Evolutionary conservation across 73 alveolate species (phyloP), one percentile per base, ranked within the genome.

Genomic region (Paramecium biaurelia): DNA sequence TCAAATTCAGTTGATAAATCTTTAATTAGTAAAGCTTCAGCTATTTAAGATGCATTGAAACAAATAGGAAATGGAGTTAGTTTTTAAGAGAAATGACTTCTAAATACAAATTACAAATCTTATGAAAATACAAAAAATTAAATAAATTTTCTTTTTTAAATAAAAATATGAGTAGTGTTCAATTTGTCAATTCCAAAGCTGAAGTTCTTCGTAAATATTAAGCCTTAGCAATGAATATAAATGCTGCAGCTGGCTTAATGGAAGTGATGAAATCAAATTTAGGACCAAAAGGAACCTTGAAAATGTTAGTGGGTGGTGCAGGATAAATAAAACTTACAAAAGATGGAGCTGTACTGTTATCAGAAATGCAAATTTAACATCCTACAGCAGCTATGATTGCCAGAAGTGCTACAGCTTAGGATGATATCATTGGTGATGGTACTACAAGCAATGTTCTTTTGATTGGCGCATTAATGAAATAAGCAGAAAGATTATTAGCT

Each of bases 381-480:
- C 99, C 99, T 1, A 97, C 99, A n/a, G 99, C 99, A 67, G 99
- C 98, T 76, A 97, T 97, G 99, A 96, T 97, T 63, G 99, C 99
- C 10, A 95, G 99, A 92, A 97, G 99, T 34, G 98, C 99, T 34
- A 96, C 99, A 26, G 99, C 99, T 79, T 97, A 97, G 93, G 99
- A 97, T 92, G 99, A 97, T 93, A 97, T 97, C 15, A 99, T 97
- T n/a, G 99, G 99, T 18, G 99, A 97, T 89, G 99, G 99, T 24
- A 96, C 99, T 18, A 94, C 99, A 56, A 94, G 99, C 8, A 96
- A 96, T 76, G 99, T 97, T 42, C 96, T 97, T 85, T 96, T 97
- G 93, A 96, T 97, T 68, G 99, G 99, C 90, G 99, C 97, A 87
- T 92, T 97, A 59, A 93, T 97, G 97, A 93, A 94, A 88, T 95